Evolutionary conservation across 2,329 filamentous ascomycete species (phyloP).

Genomic region (Sphaceloma murrayae): DNA sequence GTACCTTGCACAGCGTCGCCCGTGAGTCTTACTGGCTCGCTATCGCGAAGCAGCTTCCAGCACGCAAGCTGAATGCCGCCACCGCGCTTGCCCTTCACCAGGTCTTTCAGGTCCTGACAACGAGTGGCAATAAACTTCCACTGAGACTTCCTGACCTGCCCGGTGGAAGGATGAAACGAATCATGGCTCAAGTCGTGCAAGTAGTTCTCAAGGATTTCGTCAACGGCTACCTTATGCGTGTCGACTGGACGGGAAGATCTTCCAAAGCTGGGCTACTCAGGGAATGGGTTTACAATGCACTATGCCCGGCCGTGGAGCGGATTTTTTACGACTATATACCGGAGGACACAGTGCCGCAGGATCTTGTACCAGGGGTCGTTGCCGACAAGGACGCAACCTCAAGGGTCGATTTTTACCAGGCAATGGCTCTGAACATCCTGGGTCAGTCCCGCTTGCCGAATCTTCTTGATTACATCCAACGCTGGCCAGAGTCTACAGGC

Average conservation of each 20-base stretch:
- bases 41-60: too few species aligned
- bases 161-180: too few species aligned
- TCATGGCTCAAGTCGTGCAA: background rate
- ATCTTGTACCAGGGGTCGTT: background rate
- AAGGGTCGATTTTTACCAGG: slow-evolving; percentile 15
- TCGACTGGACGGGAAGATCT: slow-evolving; percentile 19
- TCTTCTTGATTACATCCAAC: slow-evolving; percentile 68
- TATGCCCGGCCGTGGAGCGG: too few species aligned
- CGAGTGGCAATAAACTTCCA: too few species aligned
- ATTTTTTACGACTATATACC: too few species aligned
- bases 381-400: background rate
- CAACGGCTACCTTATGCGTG: background rate
- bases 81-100: too few species aligned
- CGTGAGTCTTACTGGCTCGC: too few species aligned
- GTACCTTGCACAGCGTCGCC: too few species aligned
- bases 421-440: slow-evolving; percentile 51
- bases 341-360: slow-evolving; percentile 53
- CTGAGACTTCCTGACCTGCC: too few species aligned
- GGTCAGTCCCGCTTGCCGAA: slow-evolving; percentile 60
- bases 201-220: background rate
- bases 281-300: slow-evolving; percentile 17
- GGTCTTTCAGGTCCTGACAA: too few species aligned
- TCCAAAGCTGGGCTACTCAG: slow-evolving; percentile 32
- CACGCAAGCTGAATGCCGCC: too few species aligned
- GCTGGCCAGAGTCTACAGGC: slow-evolving; percentile 62